Base-by-base conservation (phyloP, 129 eudicot species). In the Flaveria ramosissima region DNA sequence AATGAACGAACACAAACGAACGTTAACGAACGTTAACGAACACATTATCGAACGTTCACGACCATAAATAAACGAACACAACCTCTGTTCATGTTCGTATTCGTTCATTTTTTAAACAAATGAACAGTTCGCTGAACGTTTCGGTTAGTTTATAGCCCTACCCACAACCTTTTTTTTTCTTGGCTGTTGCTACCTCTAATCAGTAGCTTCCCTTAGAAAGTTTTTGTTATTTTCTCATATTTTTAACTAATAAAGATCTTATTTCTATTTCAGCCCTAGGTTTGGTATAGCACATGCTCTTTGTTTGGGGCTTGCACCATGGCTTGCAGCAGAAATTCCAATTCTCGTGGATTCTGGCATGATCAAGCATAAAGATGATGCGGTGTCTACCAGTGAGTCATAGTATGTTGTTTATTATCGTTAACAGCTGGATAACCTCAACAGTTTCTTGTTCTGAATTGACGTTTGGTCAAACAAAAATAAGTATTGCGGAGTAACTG, bases 251-350 rank as follows among this genome's bases (percentile, higher is more conserved):
- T 15, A 45, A 41, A 9, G 7, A 17, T 70, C n/a, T 62, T 21
- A 0, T 57, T 1, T n/a, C 52, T 45, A 62, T 73, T 68, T 20
- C 90, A 93, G 98, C 41, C 98, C 97, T 78, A 91, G 98, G 83
- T 93, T 93, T 87, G 98, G 98, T 15, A 89, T 93, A 80, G 98
- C 98, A 27, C 98, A 93, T 84, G 98, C 98, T 41, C 97, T 91
- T 12, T 93, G 98, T 82, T 87, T 93, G 90, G 98, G 98, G 4
- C 98, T 93, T 70, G 98, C 98, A 42, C 98, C 98, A n/a, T 93
- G 98, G 98, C 93, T 93, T 67, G 98, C 98, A 8, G 96, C 98
- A 17, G 98, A 93, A 80, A 91, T 93, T 78, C 98, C 98, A 17
- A 80, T 93, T 81, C 97, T 93, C 27, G 98, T 93, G 73, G 98